Evolutionary conservation across 257 asterid genomes (phyloP).

Genomic region (Salvia rosmarinus): DNA sequence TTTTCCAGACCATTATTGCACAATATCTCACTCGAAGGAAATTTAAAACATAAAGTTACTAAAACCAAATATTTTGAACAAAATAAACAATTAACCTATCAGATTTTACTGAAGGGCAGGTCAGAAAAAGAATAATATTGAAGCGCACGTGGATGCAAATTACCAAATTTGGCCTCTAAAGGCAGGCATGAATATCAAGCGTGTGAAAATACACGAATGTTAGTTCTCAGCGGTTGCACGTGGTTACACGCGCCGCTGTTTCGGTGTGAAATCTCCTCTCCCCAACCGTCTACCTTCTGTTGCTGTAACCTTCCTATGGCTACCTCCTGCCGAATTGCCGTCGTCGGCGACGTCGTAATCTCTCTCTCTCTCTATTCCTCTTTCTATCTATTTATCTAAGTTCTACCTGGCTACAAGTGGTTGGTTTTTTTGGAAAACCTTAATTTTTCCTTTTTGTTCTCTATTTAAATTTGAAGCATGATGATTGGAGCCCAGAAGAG

Average conservation of each 20-base stretch:
- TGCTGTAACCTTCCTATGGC: constrained; percentile 48
- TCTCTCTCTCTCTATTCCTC: constrained; percentile 29
- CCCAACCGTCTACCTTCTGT: constrained; percentile 33
- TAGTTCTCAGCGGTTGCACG: constrained; percentile 46
- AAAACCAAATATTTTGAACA: too few species aligned
- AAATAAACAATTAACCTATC: too few species aligned
- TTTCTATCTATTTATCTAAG: constrained; percentile 9
- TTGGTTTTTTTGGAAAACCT: not conserved
- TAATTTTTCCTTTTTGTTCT: not conserved
- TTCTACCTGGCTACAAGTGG: not conserved
- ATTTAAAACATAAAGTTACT: too few species aligned
- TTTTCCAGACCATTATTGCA: too few species aligned
- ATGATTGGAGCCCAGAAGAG: constrained; percentile 85
- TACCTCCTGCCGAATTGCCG: constrained; percentile 67
- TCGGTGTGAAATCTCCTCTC: constrained; percentile 34
- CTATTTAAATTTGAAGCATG: constrained; percentile 58
- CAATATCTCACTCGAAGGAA: too few species aligned
- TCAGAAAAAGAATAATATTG: too few species aligned
- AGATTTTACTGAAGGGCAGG: too few species aligned
- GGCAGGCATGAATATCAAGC: constrained; percentile 16
- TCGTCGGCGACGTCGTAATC: constrained; percentile 89
- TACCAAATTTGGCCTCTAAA: too few species aligned
- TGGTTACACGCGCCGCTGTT: constrained; percentile 61
- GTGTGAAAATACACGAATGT: constrained; percentile 24
- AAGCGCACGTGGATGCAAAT: too few species aligned